Evolutionary conservation across 2,329 filamentous ascomycete genomes (phyloP), one percentile per base, ranked within the genome.

Genomic region (Fusarium sp.): DNA sequence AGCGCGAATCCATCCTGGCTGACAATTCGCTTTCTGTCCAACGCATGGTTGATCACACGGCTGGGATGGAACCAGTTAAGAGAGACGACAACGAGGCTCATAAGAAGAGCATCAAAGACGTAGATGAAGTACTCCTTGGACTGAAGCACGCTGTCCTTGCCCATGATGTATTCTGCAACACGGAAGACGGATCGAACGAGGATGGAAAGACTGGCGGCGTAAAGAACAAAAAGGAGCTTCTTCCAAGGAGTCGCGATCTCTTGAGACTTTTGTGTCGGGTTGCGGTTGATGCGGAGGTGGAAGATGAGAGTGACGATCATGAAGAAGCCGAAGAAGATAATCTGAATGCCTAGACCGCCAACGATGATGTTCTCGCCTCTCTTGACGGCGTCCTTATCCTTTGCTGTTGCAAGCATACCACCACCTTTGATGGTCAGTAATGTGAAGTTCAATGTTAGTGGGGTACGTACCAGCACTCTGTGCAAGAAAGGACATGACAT

Each of bases 301-400:
- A 87, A 88, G 1, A 84, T 67, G 5, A 81, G 69, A 0, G 84
- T 81, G 1, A 83, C 79, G 3, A 83, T 47, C 35, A 88, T 77
- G 70, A 90, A 89, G 55, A 88, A 77, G 2, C 80, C 79, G 54
- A 89, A 88, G 61, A 85, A 83, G 20, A 86, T 42, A 20, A 89
- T 80, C 70, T 90, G 88, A 8, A 89, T 76, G 15, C 84, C 75
- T 2, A 90, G 76, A 3, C 87, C 87, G 5, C 72, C 83, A 10
- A 89, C 76, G 8, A 89, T 83, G 43, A 89, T 77, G 15, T 83
- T 80, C 57, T 85, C 78, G 24, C 84, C 84, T 5, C 70, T 71
- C 58, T 75, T 74, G n/a, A 76, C 71, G 12, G 33, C 49, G 10
- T 59, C 52, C 23, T 80, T 72, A 39, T 65, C 49, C 37, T 75